Conservation (phyloP, 2,329 filamentous ascomycete species). For the Aspergillus persii region DNA sequence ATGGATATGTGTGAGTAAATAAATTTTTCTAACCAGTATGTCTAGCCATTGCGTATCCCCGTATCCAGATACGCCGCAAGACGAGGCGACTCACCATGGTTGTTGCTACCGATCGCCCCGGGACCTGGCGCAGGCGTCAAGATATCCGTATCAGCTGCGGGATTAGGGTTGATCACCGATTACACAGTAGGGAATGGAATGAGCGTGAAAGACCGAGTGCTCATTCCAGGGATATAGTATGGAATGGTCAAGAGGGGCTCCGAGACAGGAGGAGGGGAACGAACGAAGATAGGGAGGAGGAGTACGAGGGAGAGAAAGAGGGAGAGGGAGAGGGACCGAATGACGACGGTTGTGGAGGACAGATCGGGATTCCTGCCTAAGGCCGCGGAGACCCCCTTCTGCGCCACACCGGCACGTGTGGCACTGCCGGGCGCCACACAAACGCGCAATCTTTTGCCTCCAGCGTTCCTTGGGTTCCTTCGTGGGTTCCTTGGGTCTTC, state of each 20-base stretch:
- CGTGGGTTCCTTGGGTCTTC: not conserved
- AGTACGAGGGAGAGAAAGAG: not conserved
- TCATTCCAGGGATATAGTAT: conserved; percentile 15
- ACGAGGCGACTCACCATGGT: conserved; percentile 31
- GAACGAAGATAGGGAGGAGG: conserved; percentile 6
- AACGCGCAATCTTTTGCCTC: conserved; percentile 10
- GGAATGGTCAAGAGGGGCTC: conserved; percentile 2
- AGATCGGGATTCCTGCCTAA: conserved; percentile 3
- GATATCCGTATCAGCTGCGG: conserved; percentile 28
- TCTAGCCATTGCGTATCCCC: not conserved
- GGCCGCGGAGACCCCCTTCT: conserved; percentile 10
- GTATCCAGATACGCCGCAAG: not conserved
- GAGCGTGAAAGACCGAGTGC: conserved; percentile 13
- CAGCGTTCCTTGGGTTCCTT: not conserved
- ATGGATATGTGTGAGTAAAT: conserved; percentile 19
- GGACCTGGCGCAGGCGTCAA: conserved; percentile 30
- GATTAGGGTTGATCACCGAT: not conserved
- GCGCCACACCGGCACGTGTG: conserved; percentile 26
- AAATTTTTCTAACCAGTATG: not conserved
- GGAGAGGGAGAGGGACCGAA: conserved; percentile 10
- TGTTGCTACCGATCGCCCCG: conserved; percentile 27
- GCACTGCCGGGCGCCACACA: conserved; percentile 11
- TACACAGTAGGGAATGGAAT: conserved; percentile 13
- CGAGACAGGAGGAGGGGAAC: not conserved
- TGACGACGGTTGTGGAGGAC: conserved; percentile 16